Evolutionary conservation across 1,284 basidiomycete species (phyloP).

Genomic region (Malassezia obtusa): DNA sequence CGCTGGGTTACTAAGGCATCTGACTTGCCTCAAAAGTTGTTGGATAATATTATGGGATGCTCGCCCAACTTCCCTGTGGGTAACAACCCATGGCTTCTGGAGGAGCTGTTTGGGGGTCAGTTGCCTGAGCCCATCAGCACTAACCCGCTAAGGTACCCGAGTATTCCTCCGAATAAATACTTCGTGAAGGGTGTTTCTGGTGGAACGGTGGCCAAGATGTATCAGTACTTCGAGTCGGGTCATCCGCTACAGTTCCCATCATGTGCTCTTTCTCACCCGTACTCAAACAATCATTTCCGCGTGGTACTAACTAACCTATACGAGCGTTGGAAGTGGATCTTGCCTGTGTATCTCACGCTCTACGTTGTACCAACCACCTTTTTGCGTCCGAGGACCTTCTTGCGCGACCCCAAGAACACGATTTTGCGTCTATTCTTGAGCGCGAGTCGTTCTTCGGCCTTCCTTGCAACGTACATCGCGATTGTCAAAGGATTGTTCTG

Average conservation of each 20-base stretch:
- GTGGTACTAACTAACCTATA: conserved; percentile 67
- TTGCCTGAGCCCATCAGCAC: conserved; percentile 32
- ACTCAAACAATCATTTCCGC: conserved; percentile 60
- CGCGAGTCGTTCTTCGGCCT: conserved; percentile 74
- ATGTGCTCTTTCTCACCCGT: conserved; percentile 62
- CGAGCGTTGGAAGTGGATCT: conserved; percentile 52
- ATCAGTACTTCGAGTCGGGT: conserved; percentile 34
- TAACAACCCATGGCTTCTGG: conserved; percentile 6
- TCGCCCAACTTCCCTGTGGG: not conserved
- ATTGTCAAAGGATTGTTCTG: conserved; percentile 82
- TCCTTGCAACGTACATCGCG: conserved; percentile 73
- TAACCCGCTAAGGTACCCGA: conserved; percentile 27
- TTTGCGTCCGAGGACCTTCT: conserved; percentile 38
- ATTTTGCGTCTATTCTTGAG: conserved; percentile 57
- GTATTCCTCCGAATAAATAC: conserved; percentile 24
- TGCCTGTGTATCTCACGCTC: conserved; percentile 67
- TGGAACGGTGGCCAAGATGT: conserved; percentile 27
- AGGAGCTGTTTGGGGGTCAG: conserved; percentile 31
- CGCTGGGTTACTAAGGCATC: conserved; percentile 44
- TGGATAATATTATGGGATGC: not conserved
- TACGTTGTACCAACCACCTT: conserved; percentile 66
- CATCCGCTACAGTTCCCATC: conserved; percentile 23
- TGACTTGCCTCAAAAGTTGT: conserved; percentile 11
- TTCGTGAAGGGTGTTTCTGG: conserved; percentile 35
- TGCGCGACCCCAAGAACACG: conserved; percentile 29